A percentile compares a stretch with the other conserved stretches of the same genome.
phyloP scores from a whole-genome alignment of 1,139 yeast species.

The Diutina sp. region DNA sequence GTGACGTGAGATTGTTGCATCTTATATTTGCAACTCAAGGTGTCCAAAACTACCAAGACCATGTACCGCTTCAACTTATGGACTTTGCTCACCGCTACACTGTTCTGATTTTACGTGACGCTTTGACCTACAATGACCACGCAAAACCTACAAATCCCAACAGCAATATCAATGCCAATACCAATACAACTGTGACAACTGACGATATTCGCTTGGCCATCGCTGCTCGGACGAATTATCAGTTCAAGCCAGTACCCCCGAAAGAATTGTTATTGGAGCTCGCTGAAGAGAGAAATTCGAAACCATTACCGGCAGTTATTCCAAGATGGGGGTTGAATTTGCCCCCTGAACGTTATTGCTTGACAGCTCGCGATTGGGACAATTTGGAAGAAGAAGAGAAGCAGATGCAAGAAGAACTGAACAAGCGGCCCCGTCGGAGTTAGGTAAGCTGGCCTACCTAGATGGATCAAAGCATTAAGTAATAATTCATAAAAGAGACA shows the following conservation, averaged over 20 bases:
- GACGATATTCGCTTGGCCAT: constrained; percentile 90
- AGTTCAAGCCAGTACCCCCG: constrained; percentile 92
- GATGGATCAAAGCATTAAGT: neutral
- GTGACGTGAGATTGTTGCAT: constrained; percentile 86
- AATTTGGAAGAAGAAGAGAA: constrained; percentile 12
- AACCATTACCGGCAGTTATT: constrained; percentile 83
- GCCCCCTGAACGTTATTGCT: constrained; percentile 95
- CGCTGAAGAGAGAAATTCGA: constrained; percentile 84
- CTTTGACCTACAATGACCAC: constrained; percentile 79
- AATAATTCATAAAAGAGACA: neutral
- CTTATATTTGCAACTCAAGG: constrained; percentile 89
- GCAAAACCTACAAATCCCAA: constrained; percentile 18
- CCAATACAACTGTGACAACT: constrained; percentile 46
- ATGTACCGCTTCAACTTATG: constrained; percentile 89
- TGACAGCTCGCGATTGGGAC: constrained; percentile 74
- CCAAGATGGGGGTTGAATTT: constrained; percentile 87
- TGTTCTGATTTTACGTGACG: constrained; percentile 75
- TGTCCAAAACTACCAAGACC: constrained; percentile 84
- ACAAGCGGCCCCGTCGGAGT: neutral
- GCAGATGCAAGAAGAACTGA: neutral
- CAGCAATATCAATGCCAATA: constrained; percentile 17
- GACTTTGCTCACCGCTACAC: constrained; percentile 94
- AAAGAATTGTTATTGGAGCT: constrained; percentile 81
- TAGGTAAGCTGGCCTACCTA: neutral
- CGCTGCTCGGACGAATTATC: constrained; percentile 86